Percentiles rank a stretch among this genome's conserved stretches.
Evolutionary conservation across 2,329 filamentous ascomycete genomes (phyloP).

Genomic region (Mycocentrospora acerina): DNA sequence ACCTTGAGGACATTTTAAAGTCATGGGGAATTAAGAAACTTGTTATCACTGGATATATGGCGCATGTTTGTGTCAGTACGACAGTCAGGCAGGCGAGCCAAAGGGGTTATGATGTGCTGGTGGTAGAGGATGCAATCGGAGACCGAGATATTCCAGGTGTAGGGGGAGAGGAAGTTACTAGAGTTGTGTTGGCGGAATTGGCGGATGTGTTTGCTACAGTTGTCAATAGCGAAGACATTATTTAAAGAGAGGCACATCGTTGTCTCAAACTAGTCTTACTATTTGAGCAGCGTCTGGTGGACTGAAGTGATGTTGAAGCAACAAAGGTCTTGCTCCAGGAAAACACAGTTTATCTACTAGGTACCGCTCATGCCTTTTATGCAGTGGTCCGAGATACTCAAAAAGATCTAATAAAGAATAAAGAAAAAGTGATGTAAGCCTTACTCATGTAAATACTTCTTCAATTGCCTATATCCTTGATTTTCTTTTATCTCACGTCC

Average conservation of each 20-base stretch:
- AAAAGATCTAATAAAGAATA: no score
- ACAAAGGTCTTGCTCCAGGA: no score
- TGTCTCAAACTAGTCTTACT: no score
- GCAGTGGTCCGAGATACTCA: no score
- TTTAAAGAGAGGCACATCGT: constrained; percentile 17
- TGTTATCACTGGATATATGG: constrained; percentile 62
- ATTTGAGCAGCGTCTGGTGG: no score
- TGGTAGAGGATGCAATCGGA: constrained; percentile 62
- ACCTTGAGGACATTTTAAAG: constrained; percentile 56
- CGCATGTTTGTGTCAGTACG: constrained; percentile 63
- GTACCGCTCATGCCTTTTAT: no score
- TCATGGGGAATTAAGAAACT: constrained; percentile 57
- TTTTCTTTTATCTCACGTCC: no score
- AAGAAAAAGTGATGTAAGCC: no score
- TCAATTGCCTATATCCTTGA: no score
- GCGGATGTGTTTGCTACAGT: constrained; percentile 64
- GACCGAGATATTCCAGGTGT: constrained; percentile 65
- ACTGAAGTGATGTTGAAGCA: no score
- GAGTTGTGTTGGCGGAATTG: constrained; percentile 54
- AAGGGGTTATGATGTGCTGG: constrained; percentile 61
- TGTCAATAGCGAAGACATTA: constrained; percentile 52
- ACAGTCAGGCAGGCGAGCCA: constrained; percentile 62
- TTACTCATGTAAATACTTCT: no score
- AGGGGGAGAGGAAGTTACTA: constrained; percentile 54
- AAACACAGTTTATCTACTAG: no score